Base-by-base conservation (phyloP, 2,329 filamentous ascomycete species). In the Xylariaceae sp. region DNA sequence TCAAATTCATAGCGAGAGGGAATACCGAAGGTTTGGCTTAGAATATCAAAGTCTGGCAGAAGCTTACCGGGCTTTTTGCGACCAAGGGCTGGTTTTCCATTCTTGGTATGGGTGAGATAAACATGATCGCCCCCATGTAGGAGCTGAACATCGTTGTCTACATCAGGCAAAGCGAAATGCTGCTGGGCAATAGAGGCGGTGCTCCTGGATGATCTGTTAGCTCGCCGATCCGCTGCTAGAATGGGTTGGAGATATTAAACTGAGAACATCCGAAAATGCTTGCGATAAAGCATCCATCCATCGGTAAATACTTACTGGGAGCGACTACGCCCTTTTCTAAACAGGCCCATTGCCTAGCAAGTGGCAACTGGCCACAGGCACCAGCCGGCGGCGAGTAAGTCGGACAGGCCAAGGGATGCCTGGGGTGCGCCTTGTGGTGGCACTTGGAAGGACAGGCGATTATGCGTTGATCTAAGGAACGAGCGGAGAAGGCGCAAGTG, bases 21-120 rank as follows among this genome's bases (percentile, higher is more conserved):
- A 26, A 66, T 48, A 12, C 63, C 63, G 12, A 68, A 55, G 46
- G 46, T 58, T 29, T 67, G 59, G 42, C 61, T 61, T 1, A 67
- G 51, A 7, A 65, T 43, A 47, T 65, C 65, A 22, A 67, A 66
- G 39, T 65, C 60, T 54, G 60, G 46, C 16, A 65, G 37, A 10
- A 64, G 52, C 8, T 46, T 60, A 3, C 55, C 51, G 21, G 47
- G 39, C 49, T 64, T 68, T 48, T 64, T 67, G 10, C 65, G 64
- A 34, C 59, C 62, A 9, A 65, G 39, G 10, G 63, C 66, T 15
- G 61, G 62, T 16, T 58, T 65, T 34, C 65, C 65, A 32, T 55
- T 54, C 36, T 58, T 64, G 4, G 60, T 63, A 15, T 46, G 63
- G 13, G 64, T 65, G 36, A 66, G 46, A 52, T 63, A 68, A 26